These are phyloP conservation scores for Dissophora globulifera DNA, from an alignment of 192 early-diverging fungal species.

Conservation along the genomic window DNA sequence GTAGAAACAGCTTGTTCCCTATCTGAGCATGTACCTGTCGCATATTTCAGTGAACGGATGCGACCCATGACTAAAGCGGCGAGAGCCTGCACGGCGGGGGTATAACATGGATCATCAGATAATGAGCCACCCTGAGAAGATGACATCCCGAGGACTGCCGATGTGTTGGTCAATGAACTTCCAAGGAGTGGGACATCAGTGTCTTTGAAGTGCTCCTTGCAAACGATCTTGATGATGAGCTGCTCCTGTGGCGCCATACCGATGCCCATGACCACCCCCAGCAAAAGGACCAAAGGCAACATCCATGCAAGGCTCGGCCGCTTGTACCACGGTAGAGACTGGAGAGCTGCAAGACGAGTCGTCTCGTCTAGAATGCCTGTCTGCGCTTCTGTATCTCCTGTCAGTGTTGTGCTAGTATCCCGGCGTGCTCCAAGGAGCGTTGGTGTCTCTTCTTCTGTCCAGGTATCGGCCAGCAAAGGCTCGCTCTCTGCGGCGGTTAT, in stretches of 20 bases:
- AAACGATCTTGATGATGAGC: slow-evolving; percentile 31
- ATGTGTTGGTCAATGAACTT: neutral
- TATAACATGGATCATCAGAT: slow-evolving; percentile 8
- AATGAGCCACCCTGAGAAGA: neutral
- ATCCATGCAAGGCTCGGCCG: slow-evolving; percentile 27
- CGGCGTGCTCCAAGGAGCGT: too few relatives aligned
- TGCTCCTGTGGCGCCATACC: slow-evolving; percentile 27
- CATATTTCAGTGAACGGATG: slow-evolving; percentile 27
- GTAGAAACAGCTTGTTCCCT: neutral
- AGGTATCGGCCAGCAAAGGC: slow-evolving; percentile 5
- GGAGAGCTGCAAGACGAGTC: slow-evolving; percentile 7
- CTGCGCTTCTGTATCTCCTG: too few relatives aligned
- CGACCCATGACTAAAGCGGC: slow-evolving; percentile 24
- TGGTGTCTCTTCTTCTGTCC: neutral
- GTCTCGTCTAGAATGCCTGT: slow-evolving; percentile 15
- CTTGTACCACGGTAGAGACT: slow-evolving; percentile 34
- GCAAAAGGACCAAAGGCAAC: slow-evolving; percentile 25
- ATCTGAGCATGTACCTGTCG: slow-evolving; percentile 19
- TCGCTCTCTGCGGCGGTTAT: slow-evolving; percentile 1
- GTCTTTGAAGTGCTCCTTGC: slow-evolving; percentile 18
- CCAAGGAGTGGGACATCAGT: neutral
- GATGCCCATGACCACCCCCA: slow-evolving; percentile 23
- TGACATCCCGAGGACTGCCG: neutral
- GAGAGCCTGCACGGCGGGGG: slow-evolving; percentile 9
- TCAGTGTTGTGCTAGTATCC: too few relatives aligned